These are phyloP conservation scores for Litsea cubeba DNA, from an alignment of 164 flowering plant genomes.

Conservation along the genomic window DNA sequence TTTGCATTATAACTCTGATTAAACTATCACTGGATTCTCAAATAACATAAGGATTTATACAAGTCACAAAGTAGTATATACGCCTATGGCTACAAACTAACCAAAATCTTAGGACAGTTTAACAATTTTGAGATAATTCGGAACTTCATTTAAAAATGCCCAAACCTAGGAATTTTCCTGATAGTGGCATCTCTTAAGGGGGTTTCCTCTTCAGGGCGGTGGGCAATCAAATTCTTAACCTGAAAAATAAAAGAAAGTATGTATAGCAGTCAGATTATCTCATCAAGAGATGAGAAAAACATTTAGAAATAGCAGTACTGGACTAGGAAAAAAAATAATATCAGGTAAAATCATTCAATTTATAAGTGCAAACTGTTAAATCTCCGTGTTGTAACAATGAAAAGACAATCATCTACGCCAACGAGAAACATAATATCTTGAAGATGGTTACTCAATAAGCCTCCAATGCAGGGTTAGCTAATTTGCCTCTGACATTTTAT, in stretches of 20 bases:
- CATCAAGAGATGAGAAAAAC: neutral
- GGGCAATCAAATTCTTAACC: conserved; percentile 58
- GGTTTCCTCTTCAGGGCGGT: conserved; percentile 49
- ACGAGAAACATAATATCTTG: neutral
- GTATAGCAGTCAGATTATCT: neutral
- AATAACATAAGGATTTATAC: no score
- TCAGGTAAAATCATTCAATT: neutral
- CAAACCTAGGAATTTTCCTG: conserved; percentile 54
- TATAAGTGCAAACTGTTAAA: neutral
- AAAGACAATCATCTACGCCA: no score
- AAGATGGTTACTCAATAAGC: neutral
- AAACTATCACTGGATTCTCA: no score
- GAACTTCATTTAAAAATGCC: no score
- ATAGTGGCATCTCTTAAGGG: conserved; percentile 45
- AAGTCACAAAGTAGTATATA: no score
- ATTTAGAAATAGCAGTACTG: neutral
- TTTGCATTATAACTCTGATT: no score
- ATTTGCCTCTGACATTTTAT: no score
- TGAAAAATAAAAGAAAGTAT: conserved; percentile 10
- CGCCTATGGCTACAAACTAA: no score
- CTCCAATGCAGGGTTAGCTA: no score
- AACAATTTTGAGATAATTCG: no score
- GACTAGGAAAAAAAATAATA: neutral
- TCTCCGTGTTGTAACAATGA: neutral
- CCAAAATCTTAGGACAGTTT: no score